phyloP scores from a whole-genome alignment of 768 basidiomycete genomes.

The Lentinus brumalis region DNA sequence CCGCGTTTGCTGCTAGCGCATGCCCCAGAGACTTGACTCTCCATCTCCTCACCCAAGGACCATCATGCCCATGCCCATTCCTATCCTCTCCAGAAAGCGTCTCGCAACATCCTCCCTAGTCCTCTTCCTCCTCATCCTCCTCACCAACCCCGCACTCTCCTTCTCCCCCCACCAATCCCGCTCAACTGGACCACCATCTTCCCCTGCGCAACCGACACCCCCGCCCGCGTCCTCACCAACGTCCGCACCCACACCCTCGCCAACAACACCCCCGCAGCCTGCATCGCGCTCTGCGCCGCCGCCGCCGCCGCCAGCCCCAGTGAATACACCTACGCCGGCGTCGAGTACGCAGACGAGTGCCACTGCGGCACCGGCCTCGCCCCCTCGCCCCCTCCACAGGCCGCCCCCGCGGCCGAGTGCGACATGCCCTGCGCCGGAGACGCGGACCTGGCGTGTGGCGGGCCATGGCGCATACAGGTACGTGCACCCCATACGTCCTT shows the following conservation, averaged over 20 bases:
- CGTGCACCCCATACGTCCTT: neutral
- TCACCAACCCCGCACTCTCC: neutral
- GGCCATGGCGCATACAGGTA: conserved; percentile 24
- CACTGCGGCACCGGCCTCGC: conserved; percentile 26
- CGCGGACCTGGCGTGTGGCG: conserved; percentile 21
- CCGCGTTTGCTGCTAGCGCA: too few species aligned
- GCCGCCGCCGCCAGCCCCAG: too few species aligned
- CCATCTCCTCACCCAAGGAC: too few species aligned
- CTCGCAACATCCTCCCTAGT: neutral
- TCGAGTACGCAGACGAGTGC: conserved; percentile 28
- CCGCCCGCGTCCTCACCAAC: conserved; percentile 20
- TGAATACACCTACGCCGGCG: conserved; percentile 26
- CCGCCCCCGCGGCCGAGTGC: conserved; percentile 22
- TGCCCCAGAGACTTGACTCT: too few species aligned
- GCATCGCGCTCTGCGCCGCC: conserved; percentile 19
- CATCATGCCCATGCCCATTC: too few species aligned
- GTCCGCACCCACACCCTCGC: conserved; percentile 15
- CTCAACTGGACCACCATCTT: conserved; percentile 19
- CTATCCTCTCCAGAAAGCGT: too few species aligned
- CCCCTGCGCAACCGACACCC: conserved; percentile 22
- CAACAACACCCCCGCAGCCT: conserved; percentile 22
- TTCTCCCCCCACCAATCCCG: conserved; percentile 13
- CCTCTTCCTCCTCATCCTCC: neutral
- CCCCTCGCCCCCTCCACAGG: too few species aligned
- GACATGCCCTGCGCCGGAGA: conserved; percentile 23